Evolutionary conservation across 768 basidiomycete species (phyloP), one percentile per base, ranked within the genome.

Genomic region (Gloeopeniophorella convolvens): DNA sequence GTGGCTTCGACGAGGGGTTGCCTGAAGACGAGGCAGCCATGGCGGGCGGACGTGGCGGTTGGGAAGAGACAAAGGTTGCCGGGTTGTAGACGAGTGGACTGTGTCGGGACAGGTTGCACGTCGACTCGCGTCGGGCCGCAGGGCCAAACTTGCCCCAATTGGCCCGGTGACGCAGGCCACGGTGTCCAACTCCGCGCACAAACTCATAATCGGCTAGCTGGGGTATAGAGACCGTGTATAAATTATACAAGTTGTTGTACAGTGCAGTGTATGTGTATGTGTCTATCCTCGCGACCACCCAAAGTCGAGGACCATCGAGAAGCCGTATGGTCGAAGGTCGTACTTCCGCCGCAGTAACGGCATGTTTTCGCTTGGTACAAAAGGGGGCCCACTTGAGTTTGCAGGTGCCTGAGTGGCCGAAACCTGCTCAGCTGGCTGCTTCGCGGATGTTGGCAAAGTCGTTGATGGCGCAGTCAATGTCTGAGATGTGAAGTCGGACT

Each of bases 221-320:
- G n/a, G n/a, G n/a, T n/a, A n/a, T n/a, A n/a, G 11, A 12, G 3
- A n/a, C 20, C 18, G 20, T n/a, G n/a, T 5, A 13, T 44, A 44
- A 50, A 36, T 37, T 50, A 37, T 47, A 32, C 16, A 47, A 28
- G 20, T 33, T 41, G 46, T 34, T 24, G 30, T 42, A 48, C 46
- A 48, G 15, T n/a, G n/a, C n/a, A n/a, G n/a, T n/a, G n/a, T n/a
- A n/a, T n/a, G n/a, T n/a, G n/a, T n/a, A n/a, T n/a, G n/a, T n/a
- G n/a, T n/a, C 37, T 44, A 42, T 27, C 41, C 37, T 21, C 54
- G 45, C 11, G 75, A 73, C 87, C 85, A 89, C 41, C 82, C 72
- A 62, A 90, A 79, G 63, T 92, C 89, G 35, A 92, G 50, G 32
- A 89, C 69, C 50, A 90, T 67, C 35, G 78, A 80, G 36, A 92